Evolutionary conservation across 805 yeast genomes (phyloP).

Genomic region (Crinitomyces ghanaensis): DNA sequence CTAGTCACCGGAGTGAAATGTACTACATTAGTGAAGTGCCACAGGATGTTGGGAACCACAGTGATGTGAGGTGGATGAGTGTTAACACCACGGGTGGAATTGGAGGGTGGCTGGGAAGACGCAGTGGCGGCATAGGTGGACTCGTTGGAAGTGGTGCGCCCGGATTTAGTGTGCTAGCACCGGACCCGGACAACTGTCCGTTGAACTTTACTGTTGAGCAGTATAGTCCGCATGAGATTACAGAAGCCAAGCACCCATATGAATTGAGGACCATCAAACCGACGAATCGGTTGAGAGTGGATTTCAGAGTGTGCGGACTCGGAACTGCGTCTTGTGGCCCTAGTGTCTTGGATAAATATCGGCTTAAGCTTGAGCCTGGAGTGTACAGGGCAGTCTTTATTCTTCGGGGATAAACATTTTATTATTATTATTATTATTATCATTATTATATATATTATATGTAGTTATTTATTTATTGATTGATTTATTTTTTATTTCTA

Average conservation of each 20-base stretch:
- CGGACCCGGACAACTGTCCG: no score
- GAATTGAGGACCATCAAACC: slow-evolving; percentile 13
- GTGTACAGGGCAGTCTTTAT: background rate
- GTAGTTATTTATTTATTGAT: background rate
- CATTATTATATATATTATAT: background rate
- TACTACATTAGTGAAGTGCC: slow-evolving; percentile 26
- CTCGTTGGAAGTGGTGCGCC: background rate
- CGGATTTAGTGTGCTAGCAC: background rate
- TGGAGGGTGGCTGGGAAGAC: background rate
- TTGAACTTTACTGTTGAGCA: slow-evolving; percentile 14
- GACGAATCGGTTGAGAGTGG: slow-evolving; percentile 16
- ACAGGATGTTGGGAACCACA: slow-evolving; percentile 29
- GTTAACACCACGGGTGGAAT: background rate
- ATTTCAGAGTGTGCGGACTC: slow-evolving; percentile 19
- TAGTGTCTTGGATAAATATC: slow-evolving; percentile 15
- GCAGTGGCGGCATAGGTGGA: background rate
- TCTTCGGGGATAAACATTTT: background rate
- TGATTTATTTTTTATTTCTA: background rate
- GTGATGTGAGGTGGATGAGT: slow-evolving; percentile 24
- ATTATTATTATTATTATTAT: background rate
- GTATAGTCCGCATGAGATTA: slow-evolving; percentile 11
- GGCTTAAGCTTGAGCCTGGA: slow-evolving; percentile 4
- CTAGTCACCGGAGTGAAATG: slow-evolving; percentile 12
- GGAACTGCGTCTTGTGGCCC: slow-evolving; percentile 25
- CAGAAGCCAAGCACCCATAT: slow-evolving; percentile 19